Conservation (phyloP, 495 filamentous ascomycete species). For the Gamarada debralockiae region DNA sequence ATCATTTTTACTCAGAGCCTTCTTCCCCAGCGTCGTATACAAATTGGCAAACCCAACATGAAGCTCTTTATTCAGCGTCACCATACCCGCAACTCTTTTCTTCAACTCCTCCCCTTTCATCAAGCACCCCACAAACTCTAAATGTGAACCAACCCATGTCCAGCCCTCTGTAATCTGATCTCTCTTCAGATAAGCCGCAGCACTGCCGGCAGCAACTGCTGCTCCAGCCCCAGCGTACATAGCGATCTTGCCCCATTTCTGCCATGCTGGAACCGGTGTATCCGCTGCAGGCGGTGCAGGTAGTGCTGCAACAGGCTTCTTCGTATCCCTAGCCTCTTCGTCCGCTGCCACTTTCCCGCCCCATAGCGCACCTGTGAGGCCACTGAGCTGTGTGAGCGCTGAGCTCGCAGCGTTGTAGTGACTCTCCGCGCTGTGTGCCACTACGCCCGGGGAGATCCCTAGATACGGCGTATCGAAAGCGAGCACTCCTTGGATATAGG, state of each 20-base stretch:
- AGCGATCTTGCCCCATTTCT: constrained; percentile 77
- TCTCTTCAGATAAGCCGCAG: constrained; percentile 79
- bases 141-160: constrained; percentile 79
- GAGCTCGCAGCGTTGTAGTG: constrained; percentile 73
- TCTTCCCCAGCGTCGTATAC: constrained; percentile 76
- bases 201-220: constrained; percentile 80
- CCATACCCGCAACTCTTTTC: constrained; percentile 56
- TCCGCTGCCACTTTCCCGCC: constrained; percentile 20
- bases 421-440: constrained; percentile 83
- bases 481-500: constrained; percentile 76
- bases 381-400: constrained; percentile 61
- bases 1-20: constrained; percentile 36
- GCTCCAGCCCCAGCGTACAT: constrained; percentile 78
- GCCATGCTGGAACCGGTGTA: constrained; percentile 33
- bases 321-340: constrained; percentile 10
- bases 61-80: constrained; percentile 48
- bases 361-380: constrained; percentile 32
- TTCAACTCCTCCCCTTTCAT: constrained; percentile 73
- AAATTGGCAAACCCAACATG: constrained; percentile 72
- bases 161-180: constrained; percentile 63
- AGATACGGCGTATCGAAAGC: constrained; percentile 96
- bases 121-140: constrained; percentile 93
- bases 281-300: constrained; percentile 40
- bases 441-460: constrained; percentile 82
- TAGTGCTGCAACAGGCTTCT: constrained; percentile 19